Percentiles rank a stretch among this genome's conserved stretches.
Conservation (phyloP, 352 stramenopile species). For the Globisporangium acanthophoron region DNA sequence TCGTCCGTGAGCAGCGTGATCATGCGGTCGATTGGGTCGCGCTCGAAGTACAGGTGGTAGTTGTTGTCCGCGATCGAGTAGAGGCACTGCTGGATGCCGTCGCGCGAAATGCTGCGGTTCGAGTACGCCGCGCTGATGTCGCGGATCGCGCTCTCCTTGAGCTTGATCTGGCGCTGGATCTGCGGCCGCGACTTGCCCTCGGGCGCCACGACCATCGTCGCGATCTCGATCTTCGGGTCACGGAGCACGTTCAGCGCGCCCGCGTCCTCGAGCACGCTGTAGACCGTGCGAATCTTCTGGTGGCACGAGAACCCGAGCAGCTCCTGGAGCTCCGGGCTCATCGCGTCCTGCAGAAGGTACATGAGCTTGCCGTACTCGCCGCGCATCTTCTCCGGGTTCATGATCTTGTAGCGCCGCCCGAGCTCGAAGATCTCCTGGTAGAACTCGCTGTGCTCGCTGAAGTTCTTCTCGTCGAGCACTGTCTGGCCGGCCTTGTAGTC, state of each 20-base stretch:
- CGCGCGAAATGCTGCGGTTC: conserved; percentile 38
- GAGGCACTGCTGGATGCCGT: conserved; percentile 92
- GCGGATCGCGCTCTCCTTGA: conserved; percentile 90
- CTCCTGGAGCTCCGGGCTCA: conserved; percentile 76
- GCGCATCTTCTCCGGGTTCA: conserved; percentile 98
- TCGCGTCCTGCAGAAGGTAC: conserved; percentile 90
- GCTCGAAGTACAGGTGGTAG: conserved; percentile 96
- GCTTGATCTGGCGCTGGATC: conserved; percentile 91
- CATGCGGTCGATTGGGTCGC: conserved; percentile 95
- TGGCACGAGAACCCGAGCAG: conserved; percentile 84
- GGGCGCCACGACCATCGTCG: conserved; percentile 94
- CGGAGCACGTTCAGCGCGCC: conserved; percentile 71
- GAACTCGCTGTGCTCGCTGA: conserved; percentile 82
- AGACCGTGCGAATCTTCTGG: conserved; percentile 86
- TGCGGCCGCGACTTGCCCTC: conserved; percentile 83
- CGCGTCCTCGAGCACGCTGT: conserved; percentile 77
- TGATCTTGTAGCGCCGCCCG: conserved; percentile 95
- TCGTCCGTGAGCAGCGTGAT: conserved; percentile 85
- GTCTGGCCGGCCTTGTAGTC: conserved; percentile 87
- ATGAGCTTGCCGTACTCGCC: conserved; percentile 96
- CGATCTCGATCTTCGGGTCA: conserved; percentile 87
- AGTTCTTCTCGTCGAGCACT: conserved; percentile 88
- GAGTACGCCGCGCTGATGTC: conserved; percentile 80
- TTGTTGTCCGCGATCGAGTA: conserved; percentile 97
- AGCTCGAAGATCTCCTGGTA: conserved; percentile 94